Conservation (phyloP, 1,139 yeast genomes). For the Geotrichum restrictum region DNA sequence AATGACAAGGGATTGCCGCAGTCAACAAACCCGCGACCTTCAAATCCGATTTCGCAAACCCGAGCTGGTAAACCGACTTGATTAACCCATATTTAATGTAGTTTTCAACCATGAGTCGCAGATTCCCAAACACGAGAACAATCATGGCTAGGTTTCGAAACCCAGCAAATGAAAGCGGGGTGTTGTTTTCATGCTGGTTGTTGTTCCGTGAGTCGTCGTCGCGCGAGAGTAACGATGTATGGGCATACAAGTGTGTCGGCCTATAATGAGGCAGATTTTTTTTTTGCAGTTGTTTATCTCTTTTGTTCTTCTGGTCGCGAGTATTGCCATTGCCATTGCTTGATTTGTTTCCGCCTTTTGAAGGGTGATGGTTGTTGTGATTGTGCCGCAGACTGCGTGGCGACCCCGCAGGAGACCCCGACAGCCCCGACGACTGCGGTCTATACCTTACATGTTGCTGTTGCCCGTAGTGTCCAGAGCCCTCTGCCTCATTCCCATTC, state of each 20-base stretch:
- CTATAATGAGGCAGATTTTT: constrained; percentile 27
- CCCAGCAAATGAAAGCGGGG: constrained; percentile 36
- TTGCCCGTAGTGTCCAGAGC: no score
- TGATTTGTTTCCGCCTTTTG: neutral
- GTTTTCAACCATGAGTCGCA: constrained; percentile 41
- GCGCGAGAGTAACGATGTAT: constrained; percentile 28
- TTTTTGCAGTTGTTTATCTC: neutral
- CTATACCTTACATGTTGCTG: neutral
- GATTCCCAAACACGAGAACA: constrained; percentile 39
- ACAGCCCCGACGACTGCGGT: neutral
- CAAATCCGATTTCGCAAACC: constrained; percentile 37
- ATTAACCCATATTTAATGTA: constrained; percentile 40
- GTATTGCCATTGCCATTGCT: no score
- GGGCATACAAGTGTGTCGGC: constrained; percentile 25
- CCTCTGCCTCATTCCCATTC: no score
- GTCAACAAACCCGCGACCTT: constrained; percentile 30
- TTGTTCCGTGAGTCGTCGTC: no score
- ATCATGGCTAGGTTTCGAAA: constrained; percentile 43
- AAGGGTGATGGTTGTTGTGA: no score
- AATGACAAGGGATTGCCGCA: constrained; percentile 37
- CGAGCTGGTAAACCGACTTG: constrained; percentile 35
- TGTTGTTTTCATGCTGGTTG: constrained; percentile 3
- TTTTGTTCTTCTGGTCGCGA: neutral
- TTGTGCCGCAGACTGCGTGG: neutral
- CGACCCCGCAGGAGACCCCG: constrained; percentile 1